phyloP scores from a whole-genome alignment of 768 basidiomycete species.

The Pleurotus eryngii region DNA sequence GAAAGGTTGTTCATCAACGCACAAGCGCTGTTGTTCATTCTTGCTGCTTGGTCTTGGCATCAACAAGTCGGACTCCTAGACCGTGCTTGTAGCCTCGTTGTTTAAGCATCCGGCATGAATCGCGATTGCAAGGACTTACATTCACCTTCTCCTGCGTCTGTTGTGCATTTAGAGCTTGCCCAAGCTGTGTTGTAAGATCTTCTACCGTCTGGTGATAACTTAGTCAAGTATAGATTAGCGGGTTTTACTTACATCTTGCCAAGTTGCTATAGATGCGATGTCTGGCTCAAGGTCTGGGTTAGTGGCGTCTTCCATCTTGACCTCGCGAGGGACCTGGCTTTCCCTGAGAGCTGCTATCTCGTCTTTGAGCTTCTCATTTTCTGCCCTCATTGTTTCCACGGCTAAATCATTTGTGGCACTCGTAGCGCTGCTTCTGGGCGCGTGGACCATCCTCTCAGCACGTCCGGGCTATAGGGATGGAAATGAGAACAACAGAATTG shows the following conservation, averaged over 20 bases:
- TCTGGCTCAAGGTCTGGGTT: too few species aligned
- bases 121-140: background rate
- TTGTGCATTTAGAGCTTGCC: too few species aligned
- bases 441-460: background rate
- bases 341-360: background rate
- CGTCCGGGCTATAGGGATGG: background rate
- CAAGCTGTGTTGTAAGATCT: too few species aligned
- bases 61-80: background rate
- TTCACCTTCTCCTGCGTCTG: too few species aligned
- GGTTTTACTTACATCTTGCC: too few species aligned
- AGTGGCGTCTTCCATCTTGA: too few species aligned
- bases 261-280: too few species aligned
- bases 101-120: background rate
- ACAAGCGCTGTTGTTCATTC: background rate
- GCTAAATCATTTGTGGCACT: background rate
- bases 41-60: background rate
- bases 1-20: background rate
- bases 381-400: background rate
- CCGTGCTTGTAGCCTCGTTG: background rate
- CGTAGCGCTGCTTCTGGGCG: background rate
- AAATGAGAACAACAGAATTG: background rate
- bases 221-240: too few species aligned
- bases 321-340: too few species aligned
- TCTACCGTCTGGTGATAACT: too few species aligned
- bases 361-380: background rate